Conservation (phyloP, 805 yeast genomes). For the Candida stauntonica region DNA sequence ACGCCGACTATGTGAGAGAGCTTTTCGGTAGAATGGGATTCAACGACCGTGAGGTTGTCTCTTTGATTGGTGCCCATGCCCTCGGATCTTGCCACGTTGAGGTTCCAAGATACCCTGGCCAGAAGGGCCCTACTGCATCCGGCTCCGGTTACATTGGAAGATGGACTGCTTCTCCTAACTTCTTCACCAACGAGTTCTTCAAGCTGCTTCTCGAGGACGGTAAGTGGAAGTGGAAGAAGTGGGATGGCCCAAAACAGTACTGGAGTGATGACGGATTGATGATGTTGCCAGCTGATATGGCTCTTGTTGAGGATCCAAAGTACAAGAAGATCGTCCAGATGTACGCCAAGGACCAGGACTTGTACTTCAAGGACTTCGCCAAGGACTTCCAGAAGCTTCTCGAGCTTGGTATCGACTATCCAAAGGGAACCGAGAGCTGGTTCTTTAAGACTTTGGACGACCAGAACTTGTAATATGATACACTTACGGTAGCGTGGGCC, state of each 20-base stretch:
- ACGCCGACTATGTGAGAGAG: conserved; percentile 57
- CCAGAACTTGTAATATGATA: conserved; percentile 32
- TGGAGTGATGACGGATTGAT: conserved; percentile 59
- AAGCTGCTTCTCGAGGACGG: conserved; percentile 50
- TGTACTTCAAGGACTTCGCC: conserved; percentile 62
- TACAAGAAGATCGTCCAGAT: conserved; percentile 58
- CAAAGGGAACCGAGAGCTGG: conserved; percentile 37
- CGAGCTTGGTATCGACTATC: conserved; percentile 70
- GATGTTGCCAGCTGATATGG: conserved; percentile 86
- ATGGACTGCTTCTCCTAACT: conserved; percentile 80
- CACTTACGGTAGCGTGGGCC: neutral
- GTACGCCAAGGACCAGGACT: conserved; percentile 62
- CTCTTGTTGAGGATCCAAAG: conserved; percentile 55
- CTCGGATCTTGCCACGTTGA: conserved; percentile 69
- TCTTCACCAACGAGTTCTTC: conserved; percentile 72
- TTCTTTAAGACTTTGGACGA: conserved; percentile 67
- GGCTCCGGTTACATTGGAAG: conserved; percentile 84
- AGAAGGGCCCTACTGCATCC: conserved; percentile 23
- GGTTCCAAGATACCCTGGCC: conserved; percentile 26
- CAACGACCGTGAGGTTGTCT: conserved; percentile 67
- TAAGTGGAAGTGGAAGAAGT: conserved; percentile 46
- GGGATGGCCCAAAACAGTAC: conserved; percentile 62
- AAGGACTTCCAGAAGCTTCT: conserved; percentile 63
- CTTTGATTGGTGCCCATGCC: conserved; percentile 71
- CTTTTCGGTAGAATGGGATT: conserved; percentile 66